phyloP scores from a whole-genome alignment of 371 early-diverging fungal genomes.

The Apophysomyces trapeziformis region DNA sequence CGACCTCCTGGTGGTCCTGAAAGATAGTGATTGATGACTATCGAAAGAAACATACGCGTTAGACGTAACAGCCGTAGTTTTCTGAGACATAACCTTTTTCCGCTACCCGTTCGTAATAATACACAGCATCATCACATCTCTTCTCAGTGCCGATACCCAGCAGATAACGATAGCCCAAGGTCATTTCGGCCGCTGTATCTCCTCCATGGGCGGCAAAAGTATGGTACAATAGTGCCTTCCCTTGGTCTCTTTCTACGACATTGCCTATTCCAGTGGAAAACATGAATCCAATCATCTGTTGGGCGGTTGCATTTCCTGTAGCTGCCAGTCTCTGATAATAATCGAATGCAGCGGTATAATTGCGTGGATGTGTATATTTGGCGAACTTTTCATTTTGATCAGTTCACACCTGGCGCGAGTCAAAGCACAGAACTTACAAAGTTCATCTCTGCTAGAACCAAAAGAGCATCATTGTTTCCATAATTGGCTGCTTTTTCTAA shows the following conservation, averaged over 20 bases:
- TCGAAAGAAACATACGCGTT: neutral
- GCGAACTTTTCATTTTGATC: conserved; percentile 41
- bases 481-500: conserved; percentile 38
- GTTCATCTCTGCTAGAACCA: conserved; percentile 58
- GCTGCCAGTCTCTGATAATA: conserved; percentile 64
- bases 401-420: neutral
- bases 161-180: conserved; percentile 83
- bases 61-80: neutral
- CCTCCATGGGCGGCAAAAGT: conserved; percentile 84
- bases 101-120: conserved; percentile 82
- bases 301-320: conserved; percentile 83
- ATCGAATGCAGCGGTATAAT: conserved; percentile 61
- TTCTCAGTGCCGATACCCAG: conserved; percentile 83
- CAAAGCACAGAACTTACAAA: conserved; percentile 46
- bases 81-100: conserved; percentile 61
- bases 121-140: conserved; percentile 77
- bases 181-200: conserved; percentile 79
- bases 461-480: conserved; percentile 50
- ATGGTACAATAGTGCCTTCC: conserved; percentile 77
- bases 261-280: conserved; percentile 90
- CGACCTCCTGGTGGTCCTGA: conserved; percentile 89
- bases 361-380: conserved; percentile 59
- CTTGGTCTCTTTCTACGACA: conserved; percentile 65
- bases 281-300: conserved; percentile 87
- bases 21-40: conserved; percentile 69